Percentiles rank a stretch among this genome's conserved stretches.
Evolutionary conservation across 768 basidiomycete genomes (phyloP).

Genomic region (Collybiopsis luxurians): DNA sequence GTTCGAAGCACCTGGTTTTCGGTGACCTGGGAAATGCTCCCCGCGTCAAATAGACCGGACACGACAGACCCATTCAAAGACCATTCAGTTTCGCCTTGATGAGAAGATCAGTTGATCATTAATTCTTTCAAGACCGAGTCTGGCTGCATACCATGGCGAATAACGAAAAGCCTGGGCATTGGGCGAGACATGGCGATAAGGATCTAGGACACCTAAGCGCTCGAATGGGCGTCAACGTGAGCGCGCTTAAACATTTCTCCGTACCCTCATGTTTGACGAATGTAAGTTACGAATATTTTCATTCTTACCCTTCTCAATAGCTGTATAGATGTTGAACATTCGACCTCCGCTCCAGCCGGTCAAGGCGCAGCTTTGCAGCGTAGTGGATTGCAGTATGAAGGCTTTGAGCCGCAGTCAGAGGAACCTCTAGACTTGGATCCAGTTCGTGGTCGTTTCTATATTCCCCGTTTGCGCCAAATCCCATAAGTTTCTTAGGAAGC

Average conservation of each 20-base stretch:
- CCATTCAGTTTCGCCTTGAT: constrained; percentile 90
- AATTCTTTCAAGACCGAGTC: background rate
- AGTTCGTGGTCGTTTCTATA: constrained; percentile 24
- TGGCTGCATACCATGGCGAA: constrained; percentile 64
- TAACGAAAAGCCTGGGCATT: constrained; percentile 73
- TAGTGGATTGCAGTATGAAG: constrained; percentile 68
- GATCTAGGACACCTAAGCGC: background rate
- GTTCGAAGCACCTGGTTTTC: too few species aligned
- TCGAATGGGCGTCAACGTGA: background rate
- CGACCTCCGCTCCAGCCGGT: constrained; percentile 48
- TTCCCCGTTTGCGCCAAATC: too few species aligned
- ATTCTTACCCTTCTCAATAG: background rate
- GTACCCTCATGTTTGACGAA: constrained; percentile 59
- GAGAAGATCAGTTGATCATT: background rate
- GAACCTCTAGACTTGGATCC: constrained; percentile 47
- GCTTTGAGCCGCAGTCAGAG: constrained; percentile 71
- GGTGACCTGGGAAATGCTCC: too few species aligned
- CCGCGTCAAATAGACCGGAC: background rate
- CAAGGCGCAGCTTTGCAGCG: constrained; percentile 42
- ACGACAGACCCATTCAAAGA: constrained; percentile 71
- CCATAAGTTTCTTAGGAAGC: constrained; percentile 28
- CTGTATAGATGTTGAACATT: constrained; percentile 80
- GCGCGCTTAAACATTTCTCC: too few species aligned
- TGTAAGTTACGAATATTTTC: constrained; percentile 45
- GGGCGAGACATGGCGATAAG: constrained; percentile 34